Evolutionary conservation across 768 basidiomycete genomes (phyloP).

Genomic region (Lentinula boryana): DNA sequence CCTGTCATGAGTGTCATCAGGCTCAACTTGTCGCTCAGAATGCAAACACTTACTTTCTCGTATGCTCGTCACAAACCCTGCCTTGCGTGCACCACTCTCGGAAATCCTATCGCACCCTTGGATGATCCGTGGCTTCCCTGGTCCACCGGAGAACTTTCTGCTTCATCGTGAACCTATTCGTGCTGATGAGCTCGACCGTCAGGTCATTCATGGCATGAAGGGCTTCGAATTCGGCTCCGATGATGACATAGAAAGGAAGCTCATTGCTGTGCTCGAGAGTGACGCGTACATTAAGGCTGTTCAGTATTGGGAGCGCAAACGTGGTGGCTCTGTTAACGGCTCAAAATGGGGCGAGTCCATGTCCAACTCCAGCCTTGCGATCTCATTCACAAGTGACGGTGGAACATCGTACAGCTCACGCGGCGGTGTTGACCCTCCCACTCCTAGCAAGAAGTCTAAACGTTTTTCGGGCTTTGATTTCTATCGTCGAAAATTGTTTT

Average conservation of each 20-base stretch:
- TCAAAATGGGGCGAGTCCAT: slow-evolving; percentile 50
- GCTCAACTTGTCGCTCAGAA: slow-evolving; percentile 43
- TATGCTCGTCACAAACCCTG: slow-evolving; percentile 96
- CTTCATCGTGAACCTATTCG: slow-evolving; percentile 87
- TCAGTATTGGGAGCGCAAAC: slow-evolving; percentile 63
- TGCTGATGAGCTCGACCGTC: slow-evolving; percentile 79
- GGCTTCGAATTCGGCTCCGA: slow-evolving; percentile 95
- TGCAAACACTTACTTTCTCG: slow-evolving; percentile 91
- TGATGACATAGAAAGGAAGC: slow-evolving; percentile 74
- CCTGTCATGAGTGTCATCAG: neutral
- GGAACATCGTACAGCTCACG: slow-evolving; percentile 19
- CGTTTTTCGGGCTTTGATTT: slow-evolving; percentile 97
- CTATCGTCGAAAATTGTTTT: slow-evolving; percentile 84
- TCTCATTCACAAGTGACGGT: slow-evolving; percentile 48
- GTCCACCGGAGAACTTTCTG: slow-evolving; percentile 78
- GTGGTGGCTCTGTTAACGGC: slow-evolving; percentile 29
- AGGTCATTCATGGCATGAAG: slow-evolving; percentile 85
- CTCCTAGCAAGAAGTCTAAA: slow-evolving; percentile 56
- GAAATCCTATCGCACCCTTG: slow-evolving; percentile 88
- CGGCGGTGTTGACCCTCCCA: slow-evolving; percentile 29
- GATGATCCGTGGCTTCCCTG: slow-evolving; percentile 86
- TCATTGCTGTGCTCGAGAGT: slow-evolving; percentile 67
- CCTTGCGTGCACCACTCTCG: slow-evolving; percentile 68
- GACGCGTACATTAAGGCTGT: slow-evolving; percentile 74
- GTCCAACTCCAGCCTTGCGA: slow-evolving; percentile 65